These are phyloP conservation scores for Colletotrichum incanum DNA, from an alignment of 2,329 filamentous ascomycete genomes.

Conservation along the genomic window DNA sequence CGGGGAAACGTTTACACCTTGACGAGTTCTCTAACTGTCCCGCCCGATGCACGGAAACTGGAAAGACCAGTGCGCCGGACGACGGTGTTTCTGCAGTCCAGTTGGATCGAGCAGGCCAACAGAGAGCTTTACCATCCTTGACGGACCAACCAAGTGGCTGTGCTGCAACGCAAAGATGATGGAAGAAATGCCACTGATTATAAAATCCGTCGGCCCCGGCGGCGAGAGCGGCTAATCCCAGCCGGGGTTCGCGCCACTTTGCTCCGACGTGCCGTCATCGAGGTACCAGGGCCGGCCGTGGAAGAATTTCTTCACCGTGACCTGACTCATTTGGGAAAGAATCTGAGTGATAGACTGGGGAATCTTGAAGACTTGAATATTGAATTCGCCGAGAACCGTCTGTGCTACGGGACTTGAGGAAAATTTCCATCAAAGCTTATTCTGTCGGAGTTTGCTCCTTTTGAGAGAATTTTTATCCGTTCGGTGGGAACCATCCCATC, in stretches of 20 bases:
- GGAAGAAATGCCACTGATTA: constrained; percentile 23
- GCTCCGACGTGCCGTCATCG: constrained; percentile 38
- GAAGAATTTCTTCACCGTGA: constrained; percentile 26
- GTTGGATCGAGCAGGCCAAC: no score
- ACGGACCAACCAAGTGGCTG: background rate
- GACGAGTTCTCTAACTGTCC: no score
- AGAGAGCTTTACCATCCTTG: background rate
- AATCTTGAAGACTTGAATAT: background rate
- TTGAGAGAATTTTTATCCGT: constrained; percentile 19
- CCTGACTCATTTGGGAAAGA: background rate
- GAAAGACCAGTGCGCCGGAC: background rate
- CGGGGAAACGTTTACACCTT: background rate
- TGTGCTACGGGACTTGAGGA: background rate
- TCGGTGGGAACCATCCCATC: constrained; percentile 1
- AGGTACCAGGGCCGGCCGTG: constrained; percentile 1
- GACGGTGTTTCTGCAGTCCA: background rate
- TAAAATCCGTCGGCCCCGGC: constrained; percentile 27
- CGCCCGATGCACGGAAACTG: no score
- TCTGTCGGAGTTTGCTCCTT: background rate
- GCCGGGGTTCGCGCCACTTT: constrained; percentile 33
- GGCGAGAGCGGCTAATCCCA: constrained; percentile 21
- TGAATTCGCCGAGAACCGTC: background rate
- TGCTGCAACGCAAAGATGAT: background rate
- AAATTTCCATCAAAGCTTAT: background rate
- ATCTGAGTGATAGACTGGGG: background rate